Evolutionary conservation across 164 flowering plant genomes (phyloP), one percentile per base, ranked within the genome.

Genomic region (Stephania yunnanensis): DNA sequence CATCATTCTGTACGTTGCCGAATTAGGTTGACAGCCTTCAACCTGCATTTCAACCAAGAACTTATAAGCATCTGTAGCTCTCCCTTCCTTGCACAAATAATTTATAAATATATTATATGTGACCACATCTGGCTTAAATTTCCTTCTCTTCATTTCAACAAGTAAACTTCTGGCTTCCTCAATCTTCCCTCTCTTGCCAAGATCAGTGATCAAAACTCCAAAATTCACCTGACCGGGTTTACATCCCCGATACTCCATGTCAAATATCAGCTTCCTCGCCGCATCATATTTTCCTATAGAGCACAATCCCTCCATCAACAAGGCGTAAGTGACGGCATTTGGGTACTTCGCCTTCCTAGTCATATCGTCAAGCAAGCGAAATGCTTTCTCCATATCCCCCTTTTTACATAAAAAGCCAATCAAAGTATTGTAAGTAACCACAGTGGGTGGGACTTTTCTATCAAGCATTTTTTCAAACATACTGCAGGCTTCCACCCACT

Each of bases 241-340:
- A 69, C 99, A 95, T 10, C 94, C 93, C 36, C 83, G 78, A 69
- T 93, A 95, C 58, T 91, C 97, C 99, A 95, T 95, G 82, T 93
- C 99, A 81, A 93, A 95, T 97, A 93, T 93, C 85, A 93, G 12
- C 81, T 95, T 95, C 80, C 88, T 86, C 0, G 98, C 98, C 42
- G 80, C 92, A 11, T 84, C 74, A 74, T 77, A 82, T 78, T 86
- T 83, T 20, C 92, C 92, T 29, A 73, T 20, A 8, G 61, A 76
- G 72, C 98, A 95, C 76, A 87, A 85, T 36, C 97, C 93, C 77
- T 89, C 92, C 98, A 95, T 93, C 81, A 93, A 58, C 83, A 91
- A 70, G 1, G 90, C 91, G 75, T 87, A 93, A 0, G 97, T 90
- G 5, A 87, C 86, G 0, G 89, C 89, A 82, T 92, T 91, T 0